Evolutionary conservation across 1,139 yeast genomes (phyloP), one percentile per base, ranked within the genome.

Genomic region (Protomyces gravidus): DNA sequence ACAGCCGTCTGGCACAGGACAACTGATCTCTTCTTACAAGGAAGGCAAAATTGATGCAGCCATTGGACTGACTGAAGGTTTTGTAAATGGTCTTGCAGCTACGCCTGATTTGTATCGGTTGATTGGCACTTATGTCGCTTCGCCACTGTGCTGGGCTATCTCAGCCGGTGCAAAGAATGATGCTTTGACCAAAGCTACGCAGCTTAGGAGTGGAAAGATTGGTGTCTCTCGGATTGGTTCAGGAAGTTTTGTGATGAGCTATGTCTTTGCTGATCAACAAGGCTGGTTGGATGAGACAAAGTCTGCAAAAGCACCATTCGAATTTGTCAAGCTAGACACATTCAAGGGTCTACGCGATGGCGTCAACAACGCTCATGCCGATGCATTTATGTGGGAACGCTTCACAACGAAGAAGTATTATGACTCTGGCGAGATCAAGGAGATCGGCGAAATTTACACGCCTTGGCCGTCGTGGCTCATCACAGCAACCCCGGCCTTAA

Each of bases 381-480:
- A 89, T 70, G 95, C 94, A 1, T 89, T 89, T 72, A 86, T 89
- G 95, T 89, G 97, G 97, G 97, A 89, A 68, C 81, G 86, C 70
- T 89, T 89, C 75, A 89, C 97, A 4, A 82, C 90, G 49, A 89
- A 89, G 69, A 83, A 81, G 70, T 89, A 87, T 73, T 88, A 86
- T 70, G 96, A 88, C 68, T 79, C 74, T 61, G 79, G 81, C 15
- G 96, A 89, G 68, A 84, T 89, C 73, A 87, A 86, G 71, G 77
- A 80, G 67, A 83, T 89, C 64, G 97, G 96, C 9, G 88, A 86
- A 66, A 88, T 89, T 59, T 86, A 86, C 72, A 89, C 97, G 0
- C 97, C 97, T 7, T 89, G 97, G 97, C 92, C 97, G 6, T 86
- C 95, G 1, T 89, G 96, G 96, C 90, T 88, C 17, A 77, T 89